Evolutionary conservation across 306 rosid species (phyloP), one percentile per base, ranked within the genome.

Genomic region (Ceratonia siliqua): DNA sequence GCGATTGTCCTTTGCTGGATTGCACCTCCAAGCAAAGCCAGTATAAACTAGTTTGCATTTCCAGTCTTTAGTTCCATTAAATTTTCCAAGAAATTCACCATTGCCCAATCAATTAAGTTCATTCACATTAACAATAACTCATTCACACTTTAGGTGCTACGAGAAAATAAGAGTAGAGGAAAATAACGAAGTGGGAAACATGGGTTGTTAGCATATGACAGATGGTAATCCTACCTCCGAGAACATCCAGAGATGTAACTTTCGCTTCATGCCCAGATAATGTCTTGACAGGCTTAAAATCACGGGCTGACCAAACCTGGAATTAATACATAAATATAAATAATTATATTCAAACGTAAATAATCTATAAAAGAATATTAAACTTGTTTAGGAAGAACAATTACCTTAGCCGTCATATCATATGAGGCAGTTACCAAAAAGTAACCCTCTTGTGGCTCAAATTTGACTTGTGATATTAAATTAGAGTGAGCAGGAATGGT

Each of bases 391-490:
- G 57, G 64, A 76, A 21, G 22, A 62, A 54, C 33, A 54, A 20
- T 49, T 74, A 94, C 99, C 99, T 94, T 94, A 20, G 96, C 93
- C 38, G 97, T 92, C 96, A 86, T 90, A 79, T 94, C 97, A 86
- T 85, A 89, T 8, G 97, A 94, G 48, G 92, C 96, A 39, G 99
- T 92, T 50, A 87, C 96, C 82, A 94, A 84, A 85, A 87, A 94
- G 83, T 94, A 94, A 79, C 99, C 99, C 82, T 90, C 99, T 45
- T 92, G 97, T 41, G 97, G 97, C 78, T 94, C 96, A 81, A 84
- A 92, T 73, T 94, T 90, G 75, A 94, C 95, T 84, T 94, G 92
- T 62, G 97, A 92, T 87, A 94, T 82, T 18, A 92, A 88, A 77
- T 90, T 94, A 42, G 99, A 76, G 78, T 94, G 99, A 10, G 99